A percentile compares a stretch with the other conserved stretches of the same genome.
Conservation (phyloP, 345 rosid species). For the Gossypium arboreum region DNA sequence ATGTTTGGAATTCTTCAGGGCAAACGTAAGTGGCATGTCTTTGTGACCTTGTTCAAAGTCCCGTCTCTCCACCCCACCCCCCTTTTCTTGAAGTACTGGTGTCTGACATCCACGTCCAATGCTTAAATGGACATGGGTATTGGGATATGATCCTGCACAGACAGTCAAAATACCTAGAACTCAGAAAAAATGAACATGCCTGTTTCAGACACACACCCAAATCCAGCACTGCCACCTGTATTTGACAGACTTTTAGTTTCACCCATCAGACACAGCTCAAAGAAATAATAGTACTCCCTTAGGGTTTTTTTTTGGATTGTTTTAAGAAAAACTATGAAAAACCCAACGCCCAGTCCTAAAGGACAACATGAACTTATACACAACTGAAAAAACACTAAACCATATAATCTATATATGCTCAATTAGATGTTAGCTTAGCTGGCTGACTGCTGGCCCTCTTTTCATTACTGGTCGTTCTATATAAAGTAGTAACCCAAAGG, state of each 20-base stretch:
- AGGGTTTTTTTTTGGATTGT: not conserved
- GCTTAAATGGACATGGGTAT: not conserved
- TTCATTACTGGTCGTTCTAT: not conserved
- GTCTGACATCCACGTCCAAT: not conserved
- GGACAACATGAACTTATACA: not conserved
- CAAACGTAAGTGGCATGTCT: conserved; percentile 69
- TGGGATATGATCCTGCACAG: not conserved
- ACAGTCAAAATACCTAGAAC: not conserved
- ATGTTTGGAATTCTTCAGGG: conserved; percentile 90
- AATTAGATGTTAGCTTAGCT: not conserved
- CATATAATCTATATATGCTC: not conserved
- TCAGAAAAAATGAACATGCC: too few species aligned
- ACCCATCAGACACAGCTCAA: not conserved
- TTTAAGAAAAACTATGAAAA: not conserved
- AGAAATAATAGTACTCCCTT: not conserved
- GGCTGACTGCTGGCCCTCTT: not conserved
- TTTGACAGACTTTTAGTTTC: not conserved
- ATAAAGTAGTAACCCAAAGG: not conserved
- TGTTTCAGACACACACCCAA: too few species aligned
- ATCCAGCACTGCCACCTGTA: too few species aligned
- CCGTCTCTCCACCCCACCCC: not conserved
- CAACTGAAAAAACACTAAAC: not conserved
- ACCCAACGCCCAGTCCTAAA: not conserved
- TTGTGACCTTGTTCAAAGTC: conserved; percentile 4
- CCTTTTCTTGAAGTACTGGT: not conserved